Evolutionary conservation across 108 stramenopile species (phyloP), one percentile per base, ranked within the genome.

Genomic region (Skeletonema tropicum): DNA sequence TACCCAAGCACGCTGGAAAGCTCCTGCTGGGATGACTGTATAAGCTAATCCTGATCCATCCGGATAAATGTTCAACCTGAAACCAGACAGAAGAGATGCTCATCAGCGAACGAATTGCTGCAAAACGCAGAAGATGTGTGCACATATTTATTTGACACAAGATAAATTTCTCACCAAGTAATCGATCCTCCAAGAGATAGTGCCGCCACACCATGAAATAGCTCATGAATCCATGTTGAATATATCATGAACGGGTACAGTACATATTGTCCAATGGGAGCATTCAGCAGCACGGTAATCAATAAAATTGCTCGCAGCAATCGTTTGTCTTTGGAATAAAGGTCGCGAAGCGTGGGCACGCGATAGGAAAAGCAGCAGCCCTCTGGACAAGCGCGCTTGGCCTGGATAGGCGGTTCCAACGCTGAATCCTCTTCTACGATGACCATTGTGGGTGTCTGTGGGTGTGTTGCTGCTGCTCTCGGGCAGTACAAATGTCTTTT

Each of bases 151-250:
- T 29, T 29, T 29, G 1, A 29, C 17, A 5, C 29, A 52, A 46
- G 21, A 66, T 12, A 15, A 66, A 48, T 2, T 14, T 52, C 66
- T 30, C 14, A 66, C 67, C 67, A n/a, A 15, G 52, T n/a, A 33
- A 86, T 71, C 5, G 31, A 45, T 3, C 86, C 86, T 61, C 86
- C 86, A 9, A 62, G 38, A 15, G 83, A 72, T 17, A 76, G 11
- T 15, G 79, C 86, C 14, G 86, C 87, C 33, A 88, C 29, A 1
- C 83, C 89, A 59, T 90, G 89, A 36, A 75, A 88, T 45, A 85
- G 64, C 71, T 90, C 89, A 71, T 90, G 89, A 30, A 90, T 77
- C 89, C 89, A 90, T 4, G 89, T 90, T 1, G 85, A 84, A 65
- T 82, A 90, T 0, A 90, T 60, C 60, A 59, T 69, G 59, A 90